Base-by-base conservation (phyloP, 1,284 basidiomycete species). In the Ganoderma meredithae region DNA sequence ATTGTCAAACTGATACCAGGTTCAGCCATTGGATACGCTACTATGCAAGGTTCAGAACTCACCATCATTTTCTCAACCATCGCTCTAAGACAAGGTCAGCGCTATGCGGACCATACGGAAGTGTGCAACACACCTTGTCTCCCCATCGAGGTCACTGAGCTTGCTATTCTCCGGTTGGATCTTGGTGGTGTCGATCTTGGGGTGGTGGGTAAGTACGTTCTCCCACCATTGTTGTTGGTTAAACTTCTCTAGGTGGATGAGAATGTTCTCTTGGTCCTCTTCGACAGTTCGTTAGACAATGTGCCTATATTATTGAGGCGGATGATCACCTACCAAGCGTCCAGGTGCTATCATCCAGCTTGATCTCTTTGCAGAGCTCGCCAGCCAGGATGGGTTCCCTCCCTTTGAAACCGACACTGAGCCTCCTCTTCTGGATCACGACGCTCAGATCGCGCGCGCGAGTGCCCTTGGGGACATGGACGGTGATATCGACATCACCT, bases 61-160 rank as follows among this genome's bases (percentile, higher is more conserved):
- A 96, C 97, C 97, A 99, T 99, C 98, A 99, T 99, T 84, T 99
- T 99, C 82, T 99, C 98, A 0, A 99, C 98, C 95, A 99, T 95
- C 0, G 95, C 95, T 74, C 97, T 94, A 76, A 17, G 62, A 25
- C 49, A 60, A 55, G 8, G 43, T 59, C 55, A 12, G 55, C 31
- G 59, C 17, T 10, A 10, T n/a, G 39, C 13, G 60, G 15, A 52
- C 63, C 80, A 58, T 15, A 60, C 6, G 6, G n/a, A 25, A 25
- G 22, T 58, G 7, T 22, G 17, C 31, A 10, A 25, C 65, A 40
- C 75, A 92, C 94, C 94, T 89, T 2, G 95, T 96, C 79, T 97
- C 95, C 25, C 92, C 93, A 76, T 99, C 98, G 40, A 99, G 86
- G 76, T 99, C 98, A 76, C 95, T 95, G 65, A 99, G 85, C 79